Evolutionary conservation across 495 filamentous ascomycete genomes (phyloP), one percentile per base, ranked within the genome.

Genomic region (Penicillium chermesinum): DNA sequence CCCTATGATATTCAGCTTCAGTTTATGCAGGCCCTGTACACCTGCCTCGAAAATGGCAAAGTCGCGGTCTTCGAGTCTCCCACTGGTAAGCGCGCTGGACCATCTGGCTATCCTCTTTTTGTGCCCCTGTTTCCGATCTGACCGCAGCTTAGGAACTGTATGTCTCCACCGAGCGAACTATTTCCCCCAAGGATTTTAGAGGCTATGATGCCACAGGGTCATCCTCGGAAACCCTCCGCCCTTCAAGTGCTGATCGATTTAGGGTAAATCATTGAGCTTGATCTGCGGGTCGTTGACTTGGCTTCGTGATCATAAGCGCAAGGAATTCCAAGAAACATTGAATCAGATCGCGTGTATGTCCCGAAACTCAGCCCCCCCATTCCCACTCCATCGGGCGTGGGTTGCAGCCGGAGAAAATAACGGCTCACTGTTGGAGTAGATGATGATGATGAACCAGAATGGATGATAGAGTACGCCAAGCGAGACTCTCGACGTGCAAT

Each of bases 181-280:
- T n/a, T n/a, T n/a, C n/a, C n/a, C n/a, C n/a, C 48, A 16, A 22
- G 34, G 42, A 37, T 22, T 33, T 39, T n/a, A n/a, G 10, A 30
- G 10, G 25, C 25, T 5, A 30, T 30, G 25, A 30, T 10, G 25
- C 4, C 25, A 30, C 25, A 30, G 25, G 25, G 25, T 30, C 25
- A 30, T 30, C 10, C 25, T 30, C 25, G 5, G n/a, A n/a, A n/a
- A n/a, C 10, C 25, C 25, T 30, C 20, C 13, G 39, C 15, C 35
- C n/a, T 15, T 7, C 3, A 45, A 8, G 34, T 46, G 35, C 33
- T 30, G 4, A 43, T 38, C 14, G 30, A 45, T 27, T 8, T 47
- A 91, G 84, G 91, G 93, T n/a, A 98, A 98, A 81, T 96, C 94
- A 2, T 65, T 98, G 14, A 97, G 93, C 59, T 72, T 98, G 16